Percentiles rank a stretch among this genome's conserved stretches.
phyloP scores from a whole-genome alignment of 2,329 filamentous ascomycete species.

The Microsporum audouinii region DNA sequence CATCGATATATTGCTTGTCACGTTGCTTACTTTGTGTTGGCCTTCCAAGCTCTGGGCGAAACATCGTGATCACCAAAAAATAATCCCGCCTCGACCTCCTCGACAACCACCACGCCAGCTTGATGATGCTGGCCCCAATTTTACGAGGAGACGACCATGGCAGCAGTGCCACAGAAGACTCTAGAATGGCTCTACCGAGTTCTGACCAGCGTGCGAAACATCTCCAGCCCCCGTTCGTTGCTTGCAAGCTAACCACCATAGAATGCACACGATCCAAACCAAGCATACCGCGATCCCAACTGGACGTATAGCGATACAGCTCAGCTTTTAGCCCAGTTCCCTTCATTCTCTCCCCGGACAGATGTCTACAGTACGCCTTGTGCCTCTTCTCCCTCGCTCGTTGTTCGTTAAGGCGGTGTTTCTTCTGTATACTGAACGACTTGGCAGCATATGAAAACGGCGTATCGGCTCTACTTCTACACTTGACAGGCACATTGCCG shows the following conservation, averaged over 20 bases:
- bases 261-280: constrained; percentile 24
- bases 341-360: constrained; percentile 71
- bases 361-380: constrained; percentile 79
- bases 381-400: background rate
- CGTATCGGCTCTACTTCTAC: constrained; percentile 70
- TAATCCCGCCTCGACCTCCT: background rate
- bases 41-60: background rate
- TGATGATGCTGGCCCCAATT: background rate
- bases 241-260: constrained; percentile 6
- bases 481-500: constrained; percentile 78
- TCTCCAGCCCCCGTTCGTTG: constrained; percentile 3
- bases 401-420: background rate
- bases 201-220: constrained; percentile 53
- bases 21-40: too few relatives aligned
- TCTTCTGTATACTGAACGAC: background rate
- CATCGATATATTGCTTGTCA: too few relatives aligned
- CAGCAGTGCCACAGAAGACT: constrained; percentile 72
- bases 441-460: constrained; percentile 74
- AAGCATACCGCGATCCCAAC: constrained; percentile 92
- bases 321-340: constrained; percentile 65
- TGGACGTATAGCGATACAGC: constrained; percentile 87
- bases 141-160: constrained; percentile 19
- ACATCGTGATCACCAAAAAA: background rate
- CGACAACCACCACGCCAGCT: background rate
- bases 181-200: constrained; percentile 94